Conservation (phyloP, 176 grass and related monocot species). For the Guadua angustifolia region DNA sequence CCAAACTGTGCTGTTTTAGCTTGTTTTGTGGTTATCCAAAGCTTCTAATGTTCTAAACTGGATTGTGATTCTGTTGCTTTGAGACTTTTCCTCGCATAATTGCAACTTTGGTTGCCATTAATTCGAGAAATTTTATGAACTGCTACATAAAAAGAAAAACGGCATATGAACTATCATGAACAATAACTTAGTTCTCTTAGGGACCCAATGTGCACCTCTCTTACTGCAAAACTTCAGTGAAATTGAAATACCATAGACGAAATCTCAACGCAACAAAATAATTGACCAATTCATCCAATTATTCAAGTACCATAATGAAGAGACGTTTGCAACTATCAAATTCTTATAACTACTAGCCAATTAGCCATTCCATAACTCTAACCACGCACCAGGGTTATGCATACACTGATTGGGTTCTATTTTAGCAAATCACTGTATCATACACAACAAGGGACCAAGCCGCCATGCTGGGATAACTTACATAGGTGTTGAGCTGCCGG, state of each 20-base stretch:
- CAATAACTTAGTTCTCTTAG: background rate
- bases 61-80: background rate
- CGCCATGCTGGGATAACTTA: conserved; percentile 47
- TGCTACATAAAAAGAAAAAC: background rate
- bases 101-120: background rate
- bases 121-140: background rate
- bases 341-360: background rate
- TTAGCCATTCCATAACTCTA: background rate
- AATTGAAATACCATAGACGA: background rate
- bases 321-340: background rate
- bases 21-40: background rate
- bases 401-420: background rate
- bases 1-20: background rate
- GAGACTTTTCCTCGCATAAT: background rate
- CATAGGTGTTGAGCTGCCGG: conserved; percentile 95
- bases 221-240: background rate
- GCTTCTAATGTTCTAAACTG: background rate
- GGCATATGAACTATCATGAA: background rate
- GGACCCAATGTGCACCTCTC: background rate
- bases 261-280: background rate
- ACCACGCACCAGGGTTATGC: background rate
- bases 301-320: background rate
- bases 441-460: background rate
- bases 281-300: background rate
- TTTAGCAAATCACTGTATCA: background rate